Evolutionary conservation across 2,329 filamentous ascomycete species (phyloP).

Genomic region (Calonectria naviculata): DNA sequence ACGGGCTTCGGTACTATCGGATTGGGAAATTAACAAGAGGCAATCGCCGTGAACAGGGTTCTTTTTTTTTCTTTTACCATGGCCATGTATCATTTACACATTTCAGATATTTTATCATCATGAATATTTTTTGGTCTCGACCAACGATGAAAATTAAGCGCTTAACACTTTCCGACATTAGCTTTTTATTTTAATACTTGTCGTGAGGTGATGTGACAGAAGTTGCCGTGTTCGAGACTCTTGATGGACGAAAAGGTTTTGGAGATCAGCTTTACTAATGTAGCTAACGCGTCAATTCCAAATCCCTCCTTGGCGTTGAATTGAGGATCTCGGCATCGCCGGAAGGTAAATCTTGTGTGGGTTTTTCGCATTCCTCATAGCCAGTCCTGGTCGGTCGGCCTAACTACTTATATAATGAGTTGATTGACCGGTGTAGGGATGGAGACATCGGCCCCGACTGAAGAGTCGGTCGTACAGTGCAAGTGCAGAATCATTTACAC

Average conservation of each 20-base stretch:
- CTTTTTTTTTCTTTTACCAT: conserved; percentile 30
- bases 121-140: background rate
- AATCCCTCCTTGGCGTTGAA: background rate
- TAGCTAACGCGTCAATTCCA: background rate
- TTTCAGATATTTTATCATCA: conserved; percentile 5
- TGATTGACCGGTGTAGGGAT: background rate
- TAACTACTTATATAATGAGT: background rate
- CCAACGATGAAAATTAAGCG: background rate
- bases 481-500: background rate
- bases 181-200: background rate
- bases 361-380: background rate
- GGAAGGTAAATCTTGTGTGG: conserved; percentile 1
- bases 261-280: background rate
- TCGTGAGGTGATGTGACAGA: background rate
- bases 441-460: background rate
- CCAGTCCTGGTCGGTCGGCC: background rate
- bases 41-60: conserved; percentile 33
- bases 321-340: background rate
- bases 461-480: background rate
- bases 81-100: conserved; percentile 35
- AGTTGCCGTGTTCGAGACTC: background rate
- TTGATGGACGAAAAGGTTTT: background rate
- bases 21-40: conserved; percentile 28
- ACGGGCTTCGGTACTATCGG: conserved; percentile 30
- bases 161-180: background rate